phyloP scores from a whole-genome alignment of 345 rosid genomes.

The Punica granatum region DNA sequence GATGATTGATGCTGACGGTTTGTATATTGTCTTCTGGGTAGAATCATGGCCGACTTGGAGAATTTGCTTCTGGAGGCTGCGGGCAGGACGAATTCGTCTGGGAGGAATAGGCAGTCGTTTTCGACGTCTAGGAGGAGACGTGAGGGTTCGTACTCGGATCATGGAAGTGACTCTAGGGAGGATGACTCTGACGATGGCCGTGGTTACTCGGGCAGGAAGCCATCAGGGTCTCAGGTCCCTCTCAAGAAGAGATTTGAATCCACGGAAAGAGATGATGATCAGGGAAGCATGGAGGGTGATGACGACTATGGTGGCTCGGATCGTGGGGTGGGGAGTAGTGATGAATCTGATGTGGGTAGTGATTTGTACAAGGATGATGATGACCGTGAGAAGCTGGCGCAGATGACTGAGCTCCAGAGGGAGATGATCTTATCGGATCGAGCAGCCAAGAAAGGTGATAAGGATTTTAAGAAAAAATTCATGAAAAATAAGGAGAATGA shows the following conservation, averaged over 20 bases:
- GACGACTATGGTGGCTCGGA: slow-evolving; percentile 51
- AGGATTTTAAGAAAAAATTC: slow-evolving; percentile 73
- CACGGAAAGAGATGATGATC: slow-evolving; percentile 71
- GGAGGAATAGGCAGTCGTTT: slow-evolving; percentile 47
- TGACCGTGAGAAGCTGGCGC: slow-evolving; percentile 63
- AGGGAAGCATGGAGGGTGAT: slow-evolving; percentile 58
- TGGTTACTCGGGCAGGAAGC: slow-evolving; percentile 68
- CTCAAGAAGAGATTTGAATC: slow-evolving; percentile 83
- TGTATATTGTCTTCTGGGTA: neutral
- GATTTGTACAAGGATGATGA: slow-evolving; percentile 89
- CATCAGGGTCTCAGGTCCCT: slow-evolving; percentile 92
- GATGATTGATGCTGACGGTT: neutral
- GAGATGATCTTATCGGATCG: slow-evolving; percentile 87
- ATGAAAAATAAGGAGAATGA: slow-evolving; percentile 71
- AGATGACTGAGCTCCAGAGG: slow-evolving; percentile 82
- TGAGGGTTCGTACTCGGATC: slow-evolving; percentile 84
- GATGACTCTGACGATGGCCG: slow-evolving; percentile 74
- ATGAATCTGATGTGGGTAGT: slow-evolving; percentile 82
- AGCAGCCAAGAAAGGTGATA: slow-evolving; percentile 89
- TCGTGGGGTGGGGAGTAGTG: slow-evolving; percentile 65
- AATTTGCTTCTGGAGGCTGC: slow-evolving; percentile 95
- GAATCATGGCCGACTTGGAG: slow-evolving; percentile 76
- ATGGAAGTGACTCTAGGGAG: slow-evolving; percentile 85
- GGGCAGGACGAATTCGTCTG: slow-evolving; percentile 63
- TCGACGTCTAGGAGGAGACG: slow-evolving; percentile 55